Base-by-base conservation (phyloP, 352 stramenopile genomes). In the Phytopythium montanum region DNA sequence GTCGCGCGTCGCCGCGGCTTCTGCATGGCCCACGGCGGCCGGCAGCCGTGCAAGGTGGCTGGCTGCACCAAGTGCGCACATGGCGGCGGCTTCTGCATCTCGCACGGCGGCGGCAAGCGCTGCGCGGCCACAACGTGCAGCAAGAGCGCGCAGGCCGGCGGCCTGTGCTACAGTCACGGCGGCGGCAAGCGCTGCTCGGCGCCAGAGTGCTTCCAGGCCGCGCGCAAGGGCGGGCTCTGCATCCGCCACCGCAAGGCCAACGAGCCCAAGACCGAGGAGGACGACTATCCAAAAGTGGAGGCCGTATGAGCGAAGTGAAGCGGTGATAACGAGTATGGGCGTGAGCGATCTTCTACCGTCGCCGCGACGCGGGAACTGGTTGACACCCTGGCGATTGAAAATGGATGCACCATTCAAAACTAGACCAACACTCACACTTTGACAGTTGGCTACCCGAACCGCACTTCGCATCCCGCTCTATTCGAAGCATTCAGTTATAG, bases 151-250 rank as follows among this genome's bases (percentile, higher is more conserved):
- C 84, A 94, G 57, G 78, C 79, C 5, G 82, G 81, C 7, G 84
- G 84, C 0, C 85, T 90, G 26, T 94, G 84, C 66, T 92, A 92
- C 68, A 90, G 78, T 49, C 84, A 92, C 55, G 84, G 84, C 7
- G 84, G 80, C 21, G 84, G 81, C 26, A 92, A 94, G 65, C 84
- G 84, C 39, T 94, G 84, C 54, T 68, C 66, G 0, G 75, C 81
- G 13, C 70, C 79, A 5, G 72, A 90, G 60, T 94, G 84, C 59
- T 90, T 90, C 58, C 84, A 91, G 62, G 81, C 81, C 0, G 84
- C 81, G 26, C 81, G 82, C 59, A 90, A 90, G 53, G 76, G 81
- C 14, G 84, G 84, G n/a, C 73, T 84, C 38, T 94, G 84, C 72
- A 94, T 94, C 54, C 69, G 80, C 34, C 84, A 94, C 66, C 79